Conservation (phyloP, 2,329 filamentous ascomycete genomes). For the Pezicula carpinea region DNA sequence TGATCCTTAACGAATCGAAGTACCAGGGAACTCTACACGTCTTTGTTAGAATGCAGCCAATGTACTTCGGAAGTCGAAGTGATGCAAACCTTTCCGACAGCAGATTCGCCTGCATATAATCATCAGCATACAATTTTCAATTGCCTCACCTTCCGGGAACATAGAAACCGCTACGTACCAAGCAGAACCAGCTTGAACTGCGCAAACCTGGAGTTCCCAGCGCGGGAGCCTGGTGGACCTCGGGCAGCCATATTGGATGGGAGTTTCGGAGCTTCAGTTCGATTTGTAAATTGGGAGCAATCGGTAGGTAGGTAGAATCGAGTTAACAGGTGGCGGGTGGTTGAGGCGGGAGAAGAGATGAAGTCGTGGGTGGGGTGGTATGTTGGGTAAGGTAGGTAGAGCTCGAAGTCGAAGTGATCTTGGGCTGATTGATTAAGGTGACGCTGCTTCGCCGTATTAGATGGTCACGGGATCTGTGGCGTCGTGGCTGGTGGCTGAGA, state of each 20-base stretch:
- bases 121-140: conserved; percentile 32
- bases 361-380: neutral
- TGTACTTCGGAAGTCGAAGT: conserved; percentile 2
- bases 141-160: neutral
- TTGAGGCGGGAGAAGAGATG: neutral
- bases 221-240: conserved; percentile 59
- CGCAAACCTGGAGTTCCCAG: conserved; percentile 80
- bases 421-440: conserved; percentile 2
- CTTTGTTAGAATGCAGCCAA: conserved; percentile 13
- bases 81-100: conserved; percentile 83
- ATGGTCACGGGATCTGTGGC: conserved; percentile 8
- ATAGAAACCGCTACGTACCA: conserved; percentile 53
- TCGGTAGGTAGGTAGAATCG: neutral
- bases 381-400: neutral
- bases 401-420: conserved; percentile 3
- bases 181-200: conserved; percentile 98
- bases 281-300: neutral
- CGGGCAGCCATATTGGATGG: conserved; percentile 73
- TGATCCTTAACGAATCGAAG: conserved; percentile 99
- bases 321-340: neutral
- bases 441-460: neutral
- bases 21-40: conserved; percentile 82
- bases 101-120: conserved; percentile 75
- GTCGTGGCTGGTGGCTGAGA: neutral
- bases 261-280: conserved; percentile 7